Evolutionary conservation across 768 basidiomycete genomes (phyloP).

Genomic region (Erythrobasidium yunnanense): DNA sequence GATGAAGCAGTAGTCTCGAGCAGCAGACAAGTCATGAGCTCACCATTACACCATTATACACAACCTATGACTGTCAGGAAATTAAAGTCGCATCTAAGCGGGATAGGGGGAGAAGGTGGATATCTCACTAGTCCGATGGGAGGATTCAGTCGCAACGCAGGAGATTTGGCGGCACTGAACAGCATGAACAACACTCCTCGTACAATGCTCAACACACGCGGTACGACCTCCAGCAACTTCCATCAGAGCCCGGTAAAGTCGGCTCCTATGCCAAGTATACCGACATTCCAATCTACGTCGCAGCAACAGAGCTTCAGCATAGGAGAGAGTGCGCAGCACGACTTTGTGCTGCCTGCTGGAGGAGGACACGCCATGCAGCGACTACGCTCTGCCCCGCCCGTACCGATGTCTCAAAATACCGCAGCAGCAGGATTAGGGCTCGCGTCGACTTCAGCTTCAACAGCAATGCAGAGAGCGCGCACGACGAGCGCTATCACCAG

Average conservation of each 20-base stretch:
- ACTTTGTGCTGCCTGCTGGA: not conserved
- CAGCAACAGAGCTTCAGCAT: no score
- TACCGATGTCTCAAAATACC: no score
- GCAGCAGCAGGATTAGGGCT: no score
- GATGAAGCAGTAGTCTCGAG: not conserved
- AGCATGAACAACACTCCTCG: conserved; percentile 4
- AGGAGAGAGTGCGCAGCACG: no score
- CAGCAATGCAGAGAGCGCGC: no score
- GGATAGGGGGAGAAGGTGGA: conserved; percentile 9
- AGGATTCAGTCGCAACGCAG: no score
- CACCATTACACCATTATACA: not conserved
- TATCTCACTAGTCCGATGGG: conserved; percentile 23
- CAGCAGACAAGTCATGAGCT: not conserved
- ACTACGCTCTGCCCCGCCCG: not conserved
- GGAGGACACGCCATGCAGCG: not conserved
- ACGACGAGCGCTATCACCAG: no score
- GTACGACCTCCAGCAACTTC: not conserved
- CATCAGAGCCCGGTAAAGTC: not conserved
- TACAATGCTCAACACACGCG: not conserved
- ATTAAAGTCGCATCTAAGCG: conserved; percentile 15
- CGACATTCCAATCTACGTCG: not conserved
- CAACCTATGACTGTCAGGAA: conserved; percentile 24
- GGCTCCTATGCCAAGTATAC: not conserved
- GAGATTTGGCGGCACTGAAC: no score
- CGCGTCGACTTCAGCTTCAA: no score